phyloP scores from a whole-genome alignment of 139 green algal genomes.

The Haematococcus lacustris region DNA sequence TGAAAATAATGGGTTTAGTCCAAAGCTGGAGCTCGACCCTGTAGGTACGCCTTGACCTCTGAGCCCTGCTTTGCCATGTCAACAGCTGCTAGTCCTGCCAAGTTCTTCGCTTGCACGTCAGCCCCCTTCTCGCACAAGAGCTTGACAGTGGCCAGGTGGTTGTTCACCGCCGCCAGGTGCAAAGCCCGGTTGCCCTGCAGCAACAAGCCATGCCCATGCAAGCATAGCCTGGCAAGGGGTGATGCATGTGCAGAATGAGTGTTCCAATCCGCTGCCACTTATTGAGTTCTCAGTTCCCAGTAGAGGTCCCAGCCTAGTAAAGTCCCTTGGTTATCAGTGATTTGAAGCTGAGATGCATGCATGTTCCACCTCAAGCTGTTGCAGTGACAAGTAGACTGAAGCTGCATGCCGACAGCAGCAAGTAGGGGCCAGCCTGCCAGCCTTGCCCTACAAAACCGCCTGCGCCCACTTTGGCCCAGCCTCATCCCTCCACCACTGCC shows the following conservation, averaged over 20 bases:
- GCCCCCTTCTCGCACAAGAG: constrained; percentile 15
- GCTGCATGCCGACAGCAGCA: not conserved
- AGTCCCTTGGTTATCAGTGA: not conserved
- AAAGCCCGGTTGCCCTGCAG: constrained; percentile 25
- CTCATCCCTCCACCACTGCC: too few relatives aligned
- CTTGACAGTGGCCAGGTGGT: constrained; percentile 11
- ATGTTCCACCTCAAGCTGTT: not conserved
- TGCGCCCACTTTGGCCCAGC: too few relatives aligned
- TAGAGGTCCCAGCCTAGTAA: too few relatives aligned
- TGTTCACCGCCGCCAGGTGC: constrained; percentile 32
- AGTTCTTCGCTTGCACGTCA: constrained; percentile 10
- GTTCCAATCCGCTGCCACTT: not conserved
- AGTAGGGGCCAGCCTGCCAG: too few relatives aligned
- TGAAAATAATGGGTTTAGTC: too few relatives aligned
- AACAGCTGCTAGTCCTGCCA: constrained; percentile 17
- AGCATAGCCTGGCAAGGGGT: not conserved
- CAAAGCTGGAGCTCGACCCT: too few relatives aligned
- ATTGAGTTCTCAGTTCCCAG: too few relatives aligned
- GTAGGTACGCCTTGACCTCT: too few relatives aligned
- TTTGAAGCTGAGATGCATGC: not conserved
- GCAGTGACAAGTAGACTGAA: not conserved
- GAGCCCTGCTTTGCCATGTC: constrained; percentile 39
- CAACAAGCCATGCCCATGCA: not conserved
- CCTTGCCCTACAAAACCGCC: not conserved
- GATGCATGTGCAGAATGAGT: not conserved